phyloP scores from a whole-genome alignment of 2,329 filamentous ascomycete species.

The Diaporthe sp. region DNA sequence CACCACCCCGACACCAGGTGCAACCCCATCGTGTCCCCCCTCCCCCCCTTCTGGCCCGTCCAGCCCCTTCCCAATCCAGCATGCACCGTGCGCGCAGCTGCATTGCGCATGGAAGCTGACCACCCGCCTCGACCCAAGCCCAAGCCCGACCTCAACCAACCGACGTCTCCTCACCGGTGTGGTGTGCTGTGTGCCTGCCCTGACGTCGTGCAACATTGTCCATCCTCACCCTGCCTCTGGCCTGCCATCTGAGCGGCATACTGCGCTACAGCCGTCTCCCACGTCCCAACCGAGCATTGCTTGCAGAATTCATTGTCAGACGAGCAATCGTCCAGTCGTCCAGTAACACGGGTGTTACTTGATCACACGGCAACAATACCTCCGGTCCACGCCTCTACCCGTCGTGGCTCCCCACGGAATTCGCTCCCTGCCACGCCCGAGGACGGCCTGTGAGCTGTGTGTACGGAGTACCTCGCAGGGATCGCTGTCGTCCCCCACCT shows the following conservation, averaged over 20 bases:
- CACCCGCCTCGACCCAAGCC: constrained; percentile 25
- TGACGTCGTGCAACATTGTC: constrained; percentile 27
- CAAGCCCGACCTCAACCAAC: constrained; percentile 21
- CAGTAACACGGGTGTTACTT: constrained; percentile 34
- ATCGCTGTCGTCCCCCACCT: constrained; percentile 17
- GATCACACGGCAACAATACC: constrained; percentile 29
- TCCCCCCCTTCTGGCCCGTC: constrained; percentile 15
- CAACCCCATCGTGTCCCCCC: constrained; percentile 15
- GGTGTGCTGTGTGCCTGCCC: constrained; percentile 12
- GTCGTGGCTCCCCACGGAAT: constrained; percentile 7
- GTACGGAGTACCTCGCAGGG: constrained; percentile 34
- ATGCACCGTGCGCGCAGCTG: constrained; percentile 30
- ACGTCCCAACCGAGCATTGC: constrained; percentile 38
- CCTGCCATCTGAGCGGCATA: constrained; percentile 20
- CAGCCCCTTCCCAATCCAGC: constrained; percentile 23
- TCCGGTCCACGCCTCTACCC: constrained; percentile 36
- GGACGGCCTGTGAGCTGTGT: constrained; percentile 26
- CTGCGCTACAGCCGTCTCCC: constrained; percentile 7
- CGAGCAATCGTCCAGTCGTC: constrained; percentile 27
- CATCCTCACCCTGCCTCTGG: neutral
- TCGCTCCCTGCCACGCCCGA: constrained; percentile 32
- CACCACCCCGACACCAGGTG: constrained; percentile 26
- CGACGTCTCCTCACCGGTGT: constrained; percentile 34
- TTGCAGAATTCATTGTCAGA: constrained; percentile 32
- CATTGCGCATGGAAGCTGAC: constrained; percentile 22